Evolutionary conservation across 768 basidiomycete genomes (phyloP).

Genomic region (Auriscalpium microsporum): DNA sequence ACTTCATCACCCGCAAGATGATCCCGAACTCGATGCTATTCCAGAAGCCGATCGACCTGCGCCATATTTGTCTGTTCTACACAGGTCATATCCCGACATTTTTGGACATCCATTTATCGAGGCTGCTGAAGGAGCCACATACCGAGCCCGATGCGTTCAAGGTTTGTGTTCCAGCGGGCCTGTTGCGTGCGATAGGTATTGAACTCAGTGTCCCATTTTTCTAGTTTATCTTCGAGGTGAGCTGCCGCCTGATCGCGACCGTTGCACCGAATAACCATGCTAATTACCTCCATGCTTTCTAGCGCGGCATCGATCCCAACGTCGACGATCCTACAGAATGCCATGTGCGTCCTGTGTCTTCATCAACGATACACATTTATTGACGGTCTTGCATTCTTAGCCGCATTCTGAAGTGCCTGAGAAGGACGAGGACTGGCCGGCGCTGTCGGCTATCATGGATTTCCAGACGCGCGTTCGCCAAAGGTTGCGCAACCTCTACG

Average conservation of each 20-base stretch:
- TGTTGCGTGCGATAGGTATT: background rate
- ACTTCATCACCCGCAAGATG: conserved; percentile 76
- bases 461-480: conserved; percentile 74
- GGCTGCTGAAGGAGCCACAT: conserved; percentile 63
- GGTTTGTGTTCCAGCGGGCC: conserved; percentile 22
- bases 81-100: conserved; percentile 90
- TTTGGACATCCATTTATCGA: conserved; percentile 82
- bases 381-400: conserved; percentile 28
- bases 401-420: conserved; percentile 84
- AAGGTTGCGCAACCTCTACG: conserved; percentile 67
- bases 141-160: conserved; percentile 84
- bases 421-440: conserved; percentile 81
- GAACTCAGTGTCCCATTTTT: background rate
- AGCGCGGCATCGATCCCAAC: conserved; percentile 90
- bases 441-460: conserved; percentile 53
- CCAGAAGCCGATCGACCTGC: conserved; percentile 85
- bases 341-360: conserved; percentile 46
- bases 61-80: conserved; percentile 97
- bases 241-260: background rate
- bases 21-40: conserved; percentile 80
- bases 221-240: conserved; percentile 71
- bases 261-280: background rate
- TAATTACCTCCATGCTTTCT: conserved; percentile 27
- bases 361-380: background rate
- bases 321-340: conserved; percentile 85